phyloP scores from a whole-genome alignment of 495 filamentous ascomycete species.

The Rusavskia elegans region DNA sequence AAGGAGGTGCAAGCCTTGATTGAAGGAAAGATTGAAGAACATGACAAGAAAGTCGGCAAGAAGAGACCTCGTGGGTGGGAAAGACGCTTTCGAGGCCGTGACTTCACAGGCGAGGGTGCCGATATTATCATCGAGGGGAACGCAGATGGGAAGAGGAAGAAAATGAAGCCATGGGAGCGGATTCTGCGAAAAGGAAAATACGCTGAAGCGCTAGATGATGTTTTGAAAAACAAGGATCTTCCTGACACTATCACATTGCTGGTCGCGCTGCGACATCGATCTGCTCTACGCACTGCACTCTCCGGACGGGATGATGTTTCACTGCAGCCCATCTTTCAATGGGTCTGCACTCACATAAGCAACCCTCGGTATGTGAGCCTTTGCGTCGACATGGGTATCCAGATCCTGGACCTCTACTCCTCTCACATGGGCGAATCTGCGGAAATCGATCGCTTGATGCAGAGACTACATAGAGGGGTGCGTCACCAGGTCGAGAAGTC shows the following conservation, averaged over 20 bases:
- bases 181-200: constrained; percentile 69
- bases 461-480: constrained; percentile 48
- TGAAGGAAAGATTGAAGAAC: constrained; percentile 56
- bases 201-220: constrained; percentile 58
- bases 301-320: constrained; percentile 67
- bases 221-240: constrained; percentile 46
- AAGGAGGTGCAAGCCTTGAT: constrained; percentile 78
- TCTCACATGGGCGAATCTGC: constrained; percentile 58
- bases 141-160: constrained; percentile 36
- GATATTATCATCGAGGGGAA: constrained; percentile 80
- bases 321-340: constrained; percentile 66
- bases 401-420: constrained; percentile 75
- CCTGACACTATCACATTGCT: constrained; percentile 57
- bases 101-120: constrained; percentile 70
- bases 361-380: constrained; percentile 65
- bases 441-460: constrained; percentile 53
- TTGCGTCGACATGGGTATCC: constrained; percentile 62
- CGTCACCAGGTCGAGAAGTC: constrained; percentile 63
- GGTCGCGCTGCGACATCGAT: constrained; percentile 72
- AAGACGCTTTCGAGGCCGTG: constrained; percentile 54
- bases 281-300: constrained; percentile 68
- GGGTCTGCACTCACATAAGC: constrained; percentile 61
- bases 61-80: constrained; percentile 53
- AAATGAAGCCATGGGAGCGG: constrained; percentile 61
- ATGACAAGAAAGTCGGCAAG: constrained; percentile 48